These are phyloP conservation scores for Kwoniella newhampshirensis DNA, from an alignment of 768 basidiomycete species.

Conservation along the genomic window DNA sequence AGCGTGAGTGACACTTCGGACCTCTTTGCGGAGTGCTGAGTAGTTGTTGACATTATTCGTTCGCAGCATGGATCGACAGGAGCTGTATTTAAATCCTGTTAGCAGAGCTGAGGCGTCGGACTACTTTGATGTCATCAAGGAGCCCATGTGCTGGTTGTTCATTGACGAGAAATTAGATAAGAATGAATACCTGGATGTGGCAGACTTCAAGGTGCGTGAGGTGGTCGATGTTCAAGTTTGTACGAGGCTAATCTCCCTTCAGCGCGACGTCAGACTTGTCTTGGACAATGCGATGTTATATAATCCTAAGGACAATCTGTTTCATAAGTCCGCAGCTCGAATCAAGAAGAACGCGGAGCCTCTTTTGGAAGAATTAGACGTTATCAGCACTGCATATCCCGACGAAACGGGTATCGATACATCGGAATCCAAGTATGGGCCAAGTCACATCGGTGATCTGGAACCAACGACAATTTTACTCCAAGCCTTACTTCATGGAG, in stretches of 20 bases:
- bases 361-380: slow-evolving; percentile 57
- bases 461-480: slow-evolving; percentile 68
- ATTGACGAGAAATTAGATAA: slow-evolving; percentile 83
- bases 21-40: neutral
- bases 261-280: slow-evolving; percentile 73
- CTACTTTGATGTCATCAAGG: slow-evolving; percentile 83
- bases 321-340: slow-evolving; percentile 68
- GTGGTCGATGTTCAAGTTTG: slow-evolving; percentile 3
- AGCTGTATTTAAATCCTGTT: slow-evolving; percentile 76
- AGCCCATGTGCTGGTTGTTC: slow-evolving; percentile 87
- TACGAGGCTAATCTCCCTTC: slow-evolving; percentile 12
- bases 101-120: slow-evolving; percentile 74
- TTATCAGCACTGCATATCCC: slow-evolving; percentile 2
- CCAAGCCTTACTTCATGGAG: slow-evolving; percentile 59
- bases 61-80: slow-evolving; percentile 67
- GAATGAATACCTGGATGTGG: slow-evolving; percentile 71
- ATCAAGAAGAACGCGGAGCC: slow-evolving; percentile 59
- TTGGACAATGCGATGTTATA: slow-evolving; percentile 86
- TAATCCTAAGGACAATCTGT: slow-evolving; percentile 70
- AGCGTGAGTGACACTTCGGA: slow-evolving; percentile 58
- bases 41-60: neutral
- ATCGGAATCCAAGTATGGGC: slow-evolving; percentile 55
- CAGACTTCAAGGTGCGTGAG: slow-evolving; percentile 67
- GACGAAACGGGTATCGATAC: slow-evolving; percentile 1
- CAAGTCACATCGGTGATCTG: slow-evolving; percentile 63